Evolutionary conservation across 345 rosid species (phyloP), one percentile per base, ranked within the genome.

Genomic region (Mallotus nudiflorus): DNA sequence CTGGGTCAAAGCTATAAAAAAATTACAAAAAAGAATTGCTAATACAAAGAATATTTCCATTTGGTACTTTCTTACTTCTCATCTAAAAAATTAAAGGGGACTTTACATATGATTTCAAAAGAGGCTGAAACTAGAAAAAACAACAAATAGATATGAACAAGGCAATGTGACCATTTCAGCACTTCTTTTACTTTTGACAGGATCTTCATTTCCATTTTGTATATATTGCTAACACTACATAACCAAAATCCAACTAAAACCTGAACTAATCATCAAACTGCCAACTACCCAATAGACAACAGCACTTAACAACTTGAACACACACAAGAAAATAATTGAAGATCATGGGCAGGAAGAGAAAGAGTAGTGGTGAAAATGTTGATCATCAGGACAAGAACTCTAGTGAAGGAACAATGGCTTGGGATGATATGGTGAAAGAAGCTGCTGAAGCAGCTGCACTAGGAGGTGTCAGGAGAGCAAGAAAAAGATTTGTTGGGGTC

Each of bases 361-460:
- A 80, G 61, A 50, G 44, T 46, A 18, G 71, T 46, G 83, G 71
- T 46, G 83, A 82, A 71, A 74, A 15, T 62, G 42, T 50, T 65
- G 79, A 79, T 12, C 11, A 79, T 12, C 11, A 42, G 18, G 75
- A 33, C 67, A 77, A 67, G 22, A 68, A 14, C 20, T 45, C 39
- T 11, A 22, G 42, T 25, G 85, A 79, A 65, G 77, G 59, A 68
- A 72, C 66, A 67, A 63, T 79, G 80, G 80, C 31, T 1, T 82
- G 84, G 85, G 84, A 86, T 51, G 85, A 84, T 66, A 84, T 84
- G 84, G 83, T 71, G 70, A 81, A 70, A 71, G 86, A 84, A 62
- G 88, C 80, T 0, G 74, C 82, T 9, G 80, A 75, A 14, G 82
- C 78, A 0, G 75, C 83, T 0, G 78, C 72, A 2, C 66, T 76